phyloP scores from a whole-genome alignment of 228 moss, liverwort and hornwort genomes.

The Sphagnum magellanicum region DNA sequence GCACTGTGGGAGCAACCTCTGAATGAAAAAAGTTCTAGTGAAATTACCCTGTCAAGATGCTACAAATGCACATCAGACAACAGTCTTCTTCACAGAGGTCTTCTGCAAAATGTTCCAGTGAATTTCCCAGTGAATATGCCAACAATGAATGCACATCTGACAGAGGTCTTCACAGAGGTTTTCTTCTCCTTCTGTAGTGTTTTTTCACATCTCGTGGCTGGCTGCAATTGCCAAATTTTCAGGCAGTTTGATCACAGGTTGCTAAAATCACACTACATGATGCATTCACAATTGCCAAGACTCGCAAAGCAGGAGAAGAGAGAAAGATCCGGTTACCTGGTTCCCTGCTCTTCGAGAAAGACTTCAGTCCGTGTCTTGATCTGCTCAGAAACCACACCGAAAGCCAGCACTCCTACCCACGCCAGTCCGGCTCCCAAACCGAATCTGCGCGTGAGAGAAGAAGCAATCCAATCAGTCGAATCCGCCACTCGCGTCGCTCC shows the following conservation, averaged over 20 bases:
- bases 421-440: slow-evolving; percentile 88
- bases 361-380: slow-evolving; percentile 93
- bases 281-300: too few relatives aligned
- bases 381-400: slow-evolving; percentile 96
- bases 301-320: too few relatives aligned
- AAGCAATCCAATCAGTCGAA: slow-evolving; percentile 87
- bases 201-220: too few relatives aligned
- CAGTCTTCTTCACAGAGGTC: not conserved
- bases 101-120: not conserved
- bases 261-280: too few relatives aligned
- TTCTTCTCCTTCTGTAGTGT: too few relatives aligned
- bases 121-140: too few relatives aligned
- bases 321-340: slow-evolving; percentile 27
- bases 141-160: too few relatives aligned
- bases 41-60: not conserved
- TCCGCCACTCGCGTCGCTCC: slow-evolving; percentile 43
- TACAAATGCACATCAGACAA: not conserved
- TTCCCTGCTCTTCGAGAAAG: slow-evolving; percentile 68
- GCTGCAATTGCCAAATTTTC: too few relatives aligned
- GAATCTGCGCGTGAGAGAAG: slow-evolving; percentile 76
- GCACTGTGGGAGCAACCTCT: too few relatives aligned
- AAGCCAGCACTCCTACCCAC: slow-evolving; percentile 92
- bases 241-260: too few relatives aligned
- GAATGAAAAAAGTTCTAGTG: too few relatives aligned
- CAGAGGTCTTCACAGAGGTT: too few relatives aligned